Conservation (phyloP, 2,329 filamentous ascomycete genomes). For the Eutypa lata region DNA sequence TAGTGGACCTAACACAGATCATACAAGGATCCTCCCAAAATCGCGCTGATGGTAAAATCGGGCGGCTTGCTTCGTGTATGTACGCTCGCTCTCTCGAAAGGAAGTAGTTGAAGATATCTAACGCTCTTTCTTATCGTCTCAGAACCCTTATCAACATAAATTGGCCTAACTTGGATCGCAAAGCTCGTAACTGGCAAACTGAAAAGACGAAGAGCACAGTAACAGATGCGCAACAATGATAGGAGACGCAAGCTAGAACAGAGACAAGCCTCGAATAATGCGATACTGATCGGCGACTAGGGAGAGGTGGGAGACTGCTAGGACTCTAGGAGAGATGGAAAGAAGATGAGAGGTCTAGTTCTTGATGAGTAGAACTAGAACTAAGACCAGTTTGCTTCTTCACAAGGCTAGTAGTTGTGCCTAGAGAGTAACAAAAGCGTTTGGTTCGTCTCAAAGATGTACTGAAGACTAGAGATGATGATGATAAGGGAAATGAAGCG, state of each 20-base stretch:
- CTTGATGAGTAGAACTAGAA: slow-evolving; percentile 10
- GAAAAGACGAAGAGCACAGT: slow-evolving; percentile 14
- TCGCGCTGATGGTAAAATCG: background rate
- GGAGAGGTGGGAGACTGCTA: slow-evolving; percentile 16
- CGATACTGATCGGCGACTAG: slow-evolving; percentile 16
- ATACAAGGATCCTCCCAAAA: background rate
- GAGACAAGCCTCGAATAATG: slow-evolving; percentile 13
- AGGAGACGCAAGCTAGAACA: slow-evolving; percentile 16
- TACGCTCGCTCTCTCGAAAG: too few relatives aligned
- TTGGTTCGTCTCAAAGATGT: background rate
- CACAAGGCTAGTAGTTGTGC: background rate
- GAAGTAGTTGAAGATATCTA: background rate
- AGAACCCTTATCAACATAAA: too few relatives aligned
- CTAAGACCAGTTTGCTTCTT: background rate
- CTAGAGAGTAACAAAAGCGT: background rate
- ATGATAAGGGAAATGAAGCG: slow-evolving; percentile 12
- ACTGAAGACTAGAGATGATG: slow-evolving; percentile 3
- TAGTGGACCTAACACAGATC: background rate
- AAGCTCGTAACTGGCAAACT: slow-evolving; percentile 13
- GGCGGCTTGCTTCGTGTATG: background rate
- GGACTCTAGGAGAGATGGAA: slow-evolving; percentile 19
- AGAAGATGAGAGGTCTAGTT: slow-evolving; percentile 12
- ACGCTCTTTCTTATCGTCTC: background rate
- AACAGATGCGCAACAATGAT: slow-evolving; percentile 15
- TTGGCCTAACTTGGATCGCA: slow-evolving; percentile 3